Evolutionary conservation across 352 stramenopile genomes (phyloP).

Genomic region (Elongisporangium anandrum): DNA sequence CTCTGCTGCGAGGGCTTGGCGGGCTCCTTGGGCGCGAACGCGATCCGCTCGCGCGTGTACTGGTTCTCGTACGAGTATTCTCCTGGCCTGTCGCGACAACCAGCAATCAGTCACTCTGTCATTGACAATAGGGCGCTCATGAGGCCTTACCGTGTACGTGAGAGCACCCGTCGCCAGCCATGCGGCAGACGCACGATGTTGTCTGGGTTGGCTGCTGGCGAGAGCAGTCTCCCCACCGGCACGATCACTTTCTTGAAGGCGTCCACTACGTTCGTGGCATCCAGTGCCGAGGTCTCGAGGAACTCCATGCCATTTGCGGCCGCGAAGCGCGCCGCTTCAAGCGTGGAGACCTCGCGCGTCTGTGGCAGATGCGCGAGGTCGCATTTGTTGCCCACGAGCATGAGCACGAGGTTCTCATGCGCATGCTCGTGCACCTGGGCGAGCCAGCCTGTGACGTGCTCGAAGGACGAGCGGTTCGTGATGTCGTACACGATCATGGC

Average conservation of each 20-base stretch:
- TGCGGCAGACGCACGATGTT: constrained; percentile 65
- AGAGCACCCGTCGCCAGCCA: constrained; percentile 78
- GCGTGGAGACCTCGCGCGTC: constrained; percentile 78
- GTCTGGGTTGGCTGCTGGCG: constrained; percentile 39
- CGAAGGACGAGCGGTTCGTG: constrained; percentile 82
- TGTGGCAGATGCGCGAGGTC: constrained; percentile 74
- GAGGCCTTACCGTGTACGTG: constrained; percentile 42
- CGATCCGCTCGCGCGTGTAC: constrained; percentile 86
- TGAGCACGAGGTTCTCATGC: constrained; percentile 77
- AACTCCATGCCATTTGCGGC: constrained; percentile 82
- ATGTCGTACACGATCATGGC: constrained; percentile 93
- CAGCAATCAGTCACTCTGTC: neutral
- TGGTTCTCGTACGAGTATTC: constrained; percentile 89
- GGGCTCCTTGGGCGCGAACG: constrained; percentile 79
- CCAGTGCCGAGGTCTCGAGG: constrained; percentile 79
- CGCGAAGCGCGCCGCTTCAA: constrained; percentile 81
- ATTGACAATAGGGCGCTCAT: neutral
- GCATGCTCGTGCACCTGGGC: constrained; percentile 78
- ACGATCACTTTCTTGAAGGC: constrained; percentile 89
- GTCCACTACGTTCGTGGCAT: constrained; percentile 84
- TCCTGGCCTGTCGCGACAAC: constrained; percentile 35
- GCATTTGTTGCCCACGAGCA: constrained; percentile 88
- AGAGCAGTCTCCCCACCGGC: constrained; percentile 72
- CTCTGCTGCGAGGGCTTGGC: constrained; percentile 86
- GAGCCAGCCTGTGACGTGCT: constrained; percentile 75